Evolutionary conservation across 1,284 basidiomycete species (phyloP), one percentile per base, ranked within the genome.

Genomic region (Phylloporus sp.): DNA sequence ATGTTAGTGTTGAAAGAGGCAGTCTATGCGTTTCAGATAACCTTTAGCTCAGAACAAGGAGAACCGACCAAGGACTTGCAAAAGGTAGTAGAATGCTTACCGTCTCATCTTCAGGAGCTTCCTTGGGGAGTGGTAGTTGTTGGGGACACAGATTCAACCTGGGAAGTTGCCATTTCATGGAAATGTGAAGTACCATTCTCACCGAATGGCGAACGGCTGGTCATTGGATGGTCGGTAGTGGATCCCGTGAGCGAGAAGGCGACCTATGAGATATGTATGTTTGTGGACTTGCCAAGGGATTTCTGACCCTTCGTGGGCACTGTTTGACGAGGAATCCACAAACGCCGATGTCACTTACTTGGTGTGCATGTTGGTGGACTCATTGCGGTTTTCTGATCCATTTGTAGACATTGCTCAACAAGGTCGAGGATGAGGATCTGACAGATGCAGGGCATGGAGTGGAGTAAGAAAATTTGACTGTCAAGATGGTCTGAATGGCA

Each of bases 21-120:
- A 2, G 44, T 59, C 29, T 52, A 52, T 44, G 58, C 18, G 17
- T 56, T 60, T 31, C 59, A 56, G 37, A 26, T 60, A 31, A 39
- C 44, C 42, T 37, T 49, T 22, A 32, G 44, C 20, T 20, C 54
- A 6, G 2, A 7, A 13, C 29, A 34, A 24, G 13, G 11, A 40
- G 17, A 28, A 15, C 46, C 37, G 4, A 2, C 20, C 1, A 8
- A 26, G 0, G 60, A 55, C n/a, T 40, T 61, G 60, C 7, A 12
- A 46, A 28, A 7, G 7, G 22, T 61, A n/a, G 29, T 34, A 39
- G 11, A 13, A 0, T 15, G 11, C 12, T 12, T 58, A 13, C 53
- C 46, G 1, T n/a, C n/a, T 6, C 2, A 26, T 6, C 6, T 49
- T 17, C 32, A 40, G 37, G 15, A 50, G 1, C 6, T 57, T 47